Evolutionary conservation across 1,284 basidiomycete genomes (phyloP).

Genomic region (Somion occarium): DNA sequence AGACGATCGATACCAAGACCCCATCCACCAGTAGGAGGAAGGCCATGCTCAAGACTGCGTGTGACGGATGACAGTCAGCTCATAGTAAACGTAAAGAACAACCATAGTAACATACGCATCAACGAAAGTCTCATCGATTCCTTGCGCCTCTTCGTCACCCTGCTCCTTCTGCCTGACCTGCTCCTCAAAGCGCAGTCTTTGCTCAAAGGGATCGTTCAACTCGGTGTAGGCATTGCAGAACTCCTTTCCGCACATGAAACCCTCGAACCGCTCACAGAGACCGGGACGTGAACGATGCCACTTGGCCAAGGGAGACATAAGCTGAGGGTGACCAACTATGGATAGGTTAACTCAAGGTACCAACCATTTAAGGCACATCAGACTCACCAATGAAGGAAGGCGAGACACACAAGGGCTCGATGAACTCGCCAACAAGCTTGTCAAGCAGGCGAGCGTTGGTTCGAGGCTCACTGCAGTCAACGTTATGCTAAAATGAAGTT

Average conservation of each 20-base stretch:
- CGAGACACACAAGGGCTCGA: conserved; percentile 95
- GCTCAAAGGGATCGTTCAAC: conserved; percentile 97
- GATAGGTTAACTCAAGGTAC: conserved; percentile 3
- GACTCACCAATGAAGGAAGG: conserved; percentile 88
- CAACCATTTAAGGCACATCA: not conserved
- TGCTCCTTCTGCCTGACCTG: conserved; percentile 92
- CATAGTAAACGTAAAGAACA: too few species aligned
- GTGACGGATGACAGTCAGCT: too few species aligned
- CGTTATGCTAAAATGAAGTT: conserved; percentile 68
- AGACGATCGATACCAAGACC: conserved; percentile 91
- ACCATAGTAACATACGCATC: conserved; percentile 85
- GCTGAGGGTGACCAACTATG: conserved; percentile 93
- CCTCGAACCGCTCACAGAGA: conserved; percentile 97
- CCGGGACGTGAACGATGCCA: conserved; percentile 92
- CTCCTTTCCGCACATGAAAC: conserved; percentile 98
- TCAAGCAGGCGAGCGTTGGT: conserved; percentile 95
- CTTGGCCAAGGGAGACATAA: conserved; percentile 99
- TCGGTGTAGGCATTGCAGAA: conserved; percentile 98
- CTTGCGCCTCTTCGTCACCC: conserved; percentile 98
- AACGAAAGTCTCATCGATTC: conserved; percentile 91
- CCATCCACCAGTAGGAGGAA: conserved; percentile 97
- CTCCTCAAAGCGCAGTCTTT: conserved; percentile 94
- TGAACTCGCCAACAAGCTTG: conserved; percentile 98
- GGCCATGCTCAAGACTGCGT: conserved; percentile 91
- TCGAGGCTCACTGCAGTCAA: conserved; percentile 95